phyloP scores from a whole-genome alignment of 257 asterid species.

The Anisodus acutangulus region DNA sequence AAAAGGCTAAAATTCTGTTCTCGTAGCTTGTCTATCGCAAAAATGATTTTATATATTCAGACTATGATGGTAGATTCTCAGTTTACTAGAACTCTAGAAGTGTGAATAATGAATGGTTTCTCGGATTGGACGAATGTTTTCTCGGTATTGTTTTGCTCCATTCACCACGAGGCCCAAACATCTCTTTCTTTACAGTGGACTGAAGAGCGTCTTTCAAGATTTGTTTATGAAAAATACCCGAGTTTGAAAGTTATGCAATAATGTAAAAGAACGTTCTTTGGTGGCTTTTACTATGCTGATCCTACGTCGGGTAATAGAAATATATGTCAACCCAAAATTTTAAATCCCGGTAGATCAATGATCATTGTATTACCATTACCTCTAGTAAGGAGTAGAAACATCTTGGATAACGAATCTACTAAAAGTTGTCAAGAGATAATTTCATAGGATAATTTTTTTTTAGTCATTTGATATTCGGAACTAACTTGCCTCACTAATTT shows the following conservation, averaged over 20 bases:
- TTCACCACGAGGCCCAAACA: too few species aligned
- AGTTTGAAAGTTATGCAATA: not conserved
- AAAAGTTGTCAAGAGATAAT: not conserved
- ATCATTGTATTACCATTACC: too few species aligned
- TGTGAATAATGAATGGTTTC: not conserved
- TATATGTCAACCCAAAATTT: too few species aligned
- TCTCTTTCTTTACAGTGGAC: not conserved
- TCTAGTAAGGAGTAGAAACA: too few species aligned
- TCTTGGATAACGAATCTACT: too few species aligned
- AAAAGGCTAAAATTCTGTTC: not conserved
- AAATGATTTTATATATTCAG: not conserved
- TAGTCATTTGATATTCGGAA: not conserved
- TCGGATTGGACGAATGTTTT: not conserved
- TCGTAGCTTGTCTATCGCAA: conserved; percentile 2
- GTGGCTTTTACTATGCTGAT: not conserved
- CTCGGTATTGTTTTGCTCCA: not conserved
- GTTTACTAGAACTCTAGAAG: not conserved
- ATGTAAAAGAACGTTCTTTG: not conserved
- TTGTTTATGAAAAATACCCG: not conserved
- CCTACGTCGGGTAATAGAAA: too few species aligned
- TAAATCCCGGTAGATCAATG: too few species aligned
- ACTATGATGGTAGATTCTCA: not conserved
- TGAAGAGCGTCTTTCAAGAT: not conserved
- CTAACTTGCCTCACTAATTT: too few species aligned
- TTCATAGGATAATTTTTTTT: not conserved